Evolutionary conservation across 768 basidiomycete species (phyloP).

Genomic region (Thelephora ganbajun): DNA sequence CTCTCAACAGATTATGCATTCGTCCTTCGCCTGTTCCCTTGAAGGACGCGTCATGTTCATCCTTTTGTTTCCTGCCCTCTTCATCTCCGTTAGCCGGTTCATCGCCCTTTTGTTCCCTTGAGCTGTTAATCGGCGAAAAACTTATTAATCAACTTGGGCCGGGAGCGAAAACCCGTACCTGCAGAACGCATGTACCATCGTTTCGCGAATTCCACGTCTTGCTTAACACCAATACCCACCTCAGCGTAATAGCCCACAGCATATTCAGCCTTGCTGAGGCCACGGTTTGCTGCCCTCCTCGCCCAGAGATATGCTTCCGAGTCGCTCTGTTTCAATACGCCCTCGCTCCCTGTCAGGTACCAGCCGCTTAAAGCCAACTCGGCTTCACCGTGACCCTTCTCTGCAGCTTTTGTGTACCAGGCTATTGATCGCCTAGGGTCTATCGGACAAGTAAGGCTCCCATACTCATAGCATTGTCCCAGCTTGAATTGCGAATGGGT

Average conservation of each 20-base stretch:
- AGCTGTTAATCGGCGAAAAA: conserved; percentile 28
- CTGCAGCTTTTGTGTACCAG: conserved; percentile 98
- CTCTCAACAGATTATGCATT: conserved; percentile 53
- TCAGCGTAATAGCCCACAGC: conserved; percentile 98
- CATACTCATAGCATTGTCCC: conserved; percentile 92
- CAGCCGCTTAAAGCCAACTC: conserved; percentile 95
- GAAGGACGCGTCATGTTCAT: conserved; percentile 74
- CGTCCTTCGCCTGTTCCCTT: conserved; percentile 84
- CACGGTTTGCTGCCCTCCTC: conserved; percentile 89
- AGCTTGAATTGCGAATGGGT: conserved; percentile 91
- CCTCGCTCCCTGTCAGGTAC: conserved; percentile 95
- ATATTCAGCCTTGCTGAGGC: conserved; percentile 93
- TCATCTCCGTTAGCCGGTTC: conserved; percentile 91
- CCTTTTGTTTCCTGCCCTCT: conserved; percentile 73
- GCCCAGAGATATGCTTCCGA: conserved; percentile 99
- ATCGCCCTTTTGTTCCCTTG: conserved; percentile 98
- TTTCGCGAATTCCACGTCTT: conserved; percentile 91
- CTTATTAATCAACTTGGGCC: no score
- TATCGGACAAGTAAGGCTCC: conserved; percentile 73
- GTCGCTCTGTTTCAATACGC: conserved; percentile 93
- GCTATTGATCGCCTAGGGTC: conserved; percentile 92
- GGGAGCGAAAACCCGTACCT: conserved; percentile 35
- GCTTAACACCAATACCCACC: conserved; percentile 93
- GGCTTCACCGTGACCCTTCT: conserved; percentile 89
- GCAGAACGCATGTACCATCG: conserved; percentile 99